Evolutionary conservation across 2,329 filamentous ascomycete genomes (phyloP).

Genomic region (Botrytis galanthina): DNA sequence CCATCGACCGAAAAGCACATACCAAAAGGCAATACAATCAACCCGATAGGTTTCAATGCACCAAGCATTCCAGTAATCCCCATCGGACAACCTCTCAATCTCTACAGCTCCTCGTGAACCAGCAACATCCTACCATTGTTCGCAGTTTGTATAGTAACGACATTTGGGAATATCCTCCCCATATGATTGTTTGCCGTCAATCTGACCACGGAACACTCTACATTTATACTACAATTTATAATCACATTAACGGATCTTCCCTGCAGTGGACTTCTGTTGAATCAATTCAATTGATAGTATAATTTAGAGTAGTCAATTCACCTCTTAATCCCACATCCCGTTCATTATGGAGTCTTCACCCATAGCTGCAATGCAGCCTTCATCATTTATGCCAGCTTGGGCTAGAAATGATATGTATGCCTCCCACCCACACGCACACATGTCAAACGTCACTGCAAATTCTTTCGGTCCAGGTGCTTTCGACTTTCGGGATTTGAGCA

Average conservation of each 20-base stretch:
- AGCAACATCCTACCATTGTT: slow-evolving; percentile 3
- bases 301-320: slow-evolving; percentile 15
- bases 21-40: background rate
- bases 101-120: background rate
- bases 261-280: background rate
- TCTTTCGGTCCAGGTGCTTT: slow-evolving; percentile 63
- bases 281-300: slow-evolving; percentile 19
- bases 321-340: background rate
- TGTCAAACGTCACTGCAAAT: slow-evolving; percentile 49
- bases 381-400: slow-evolving; percentile 63
- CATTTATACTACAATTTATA: slow-evolving; percentile 6
- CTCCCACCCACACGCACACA: slow-evolving; percentile 46
- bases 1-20: background rate
- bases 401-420: slow-evolving; percentile 53
- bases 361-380: slow-evolving; percentile 86
- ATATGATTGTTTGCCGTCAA: slow-evolving; percentile 16
- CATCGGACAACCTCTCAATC: slow-evolving; percentile 12
- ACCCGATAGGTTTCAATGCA: slow-evolving; percentile 11
- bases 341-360: slow-evolving; percentile 85
- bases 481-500: slow-evolving; percentile 73
- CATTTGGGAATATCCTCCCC: slow-evolving; percentile 12
- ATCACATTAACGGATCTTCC: slow-evolving; percentile 2
- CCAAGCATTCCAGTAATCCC: slow-evolving; percentile 20
- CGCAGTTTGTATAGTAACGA: slow-evolving; percentile 18
- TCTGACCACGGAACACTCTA: background rate